phyloP scores from a whole-genome alignment of 192 early-diverging fungal species.

The Coemansia sp. region DNA sequence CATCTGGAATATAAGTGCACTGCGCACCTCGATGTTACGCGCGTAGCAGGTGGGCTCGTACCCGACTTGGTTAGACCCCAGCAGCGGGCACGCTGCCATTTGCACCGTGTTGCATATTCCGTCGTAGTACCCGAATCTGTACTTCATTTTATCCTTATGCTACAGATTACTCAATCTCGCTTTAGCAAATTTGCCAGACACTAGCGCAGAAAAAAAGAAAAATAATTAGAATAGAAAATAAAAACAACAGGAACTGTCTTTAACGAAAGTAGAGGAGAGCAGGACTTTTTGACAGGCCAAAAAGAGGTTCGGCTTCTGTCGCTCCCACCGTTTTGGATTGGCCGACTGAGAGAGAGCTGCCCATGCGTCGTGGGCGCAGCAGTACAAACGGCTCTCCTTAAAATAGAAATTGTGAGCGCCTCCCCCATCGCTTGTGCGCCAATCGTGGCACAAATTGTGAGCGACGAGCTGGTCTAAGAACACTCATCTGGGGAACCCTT shows the following conservation, averaged over 20 bases:
- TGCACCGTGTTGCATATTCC: slow-evolving; percentile 83
- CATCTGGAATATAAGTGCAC: slow-evolving; percentile 91
- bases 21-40: slow-evolving; percentile 87
- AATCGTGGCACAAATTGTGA: not conserved
- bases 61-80: slow-evolving; percentile 68
- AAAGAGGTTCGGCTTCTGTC: slow-evolving; percentile 15
- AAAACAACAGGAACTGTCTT: slow-evolving; percentile 11
- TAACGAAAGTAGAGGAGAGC: not conserved
- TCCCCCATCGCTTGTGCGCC: not conserved
- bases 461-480: not conserved
- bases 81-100: slow-evolving; percentile 87
- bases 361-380: not conserved
- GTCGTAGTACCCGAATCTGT: slow-evolving; percentile 84
- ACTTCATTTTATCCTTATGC: slow-evolving; percentile 13
- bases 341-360: not conserved
- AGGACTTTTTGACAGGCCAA: not conserved
- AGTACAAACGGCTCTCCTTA: slow-evolving; percentile 1
- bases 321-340: not conserved
- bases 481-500: slow-evolving; percentile 1
- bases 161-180: not conserved
- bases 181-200: not conserved
- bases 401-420: not conserved
- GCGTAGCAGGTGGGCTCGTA: slow-evolving; percentile 93
- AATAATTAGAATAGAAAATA: slow-evolving; percentile 11
- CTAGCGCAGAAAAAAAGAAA: slow-evolving; percentile 9